phyloP scores from a whole-genome alignment of 352 stramenopile genomes.

The Phytophthora pisi region DNA sequence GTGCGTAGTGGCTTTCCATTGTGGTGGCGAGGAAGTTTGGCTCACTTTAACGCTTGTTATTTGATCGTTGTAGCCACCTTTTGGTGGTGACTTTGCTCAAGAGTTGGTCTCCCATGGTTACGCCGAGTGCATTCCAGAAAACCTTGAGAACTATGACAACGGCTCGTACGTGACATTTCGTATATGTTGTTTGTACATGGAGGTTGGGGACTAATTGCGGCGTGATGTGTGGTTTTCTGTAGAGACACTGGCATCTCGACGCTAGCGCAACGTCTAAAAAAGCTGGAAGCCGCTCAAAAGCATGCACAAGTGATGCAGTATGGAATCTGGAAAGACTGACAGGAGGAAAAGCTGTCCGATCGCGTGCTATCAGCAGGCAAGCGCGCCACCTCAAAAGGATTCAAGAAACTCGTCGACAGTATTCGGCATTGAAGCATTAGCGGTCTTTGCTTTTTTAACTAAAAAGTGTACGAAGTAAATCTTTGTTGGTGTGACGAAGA shows the following conservation, averaged over 20 bases:
- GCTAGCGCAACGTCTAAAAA: conserved; percentile 50
- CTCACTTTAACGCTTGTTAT: conserved; percentile 4
- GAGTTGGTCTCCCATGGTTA: conserved; percentile 64
- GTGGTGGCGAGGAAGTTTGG: neutral
- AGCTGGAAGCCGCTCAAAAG: conserved; percentile 61
- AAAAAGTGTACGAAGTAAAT: no score
- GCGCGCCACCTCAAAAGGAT: conserved; percentile 52
- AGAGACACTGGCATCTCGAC: conserved; percentile 30
- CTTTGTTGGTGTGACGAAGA: no score
- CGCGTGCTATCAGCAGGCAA: conserved; percentile 71
- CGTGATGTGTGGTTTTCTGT: neutral
- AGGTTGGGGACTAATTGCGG: neutral
- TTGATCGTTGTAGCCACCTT: conserved; percentile 38
- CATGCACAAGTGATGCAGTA: conserved; percentile 82
- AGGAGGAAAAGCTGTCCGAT: conserved; percentile 67
- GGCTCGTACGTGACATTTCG: conserved; percentile 40
- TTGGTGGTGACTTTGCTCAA: conserved; percentile 61
- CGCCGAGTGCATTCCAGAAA: conserved; percentile 69
- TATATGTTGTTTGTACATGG: neutral
- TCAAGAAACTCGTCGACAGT: conserved; percentile 51
- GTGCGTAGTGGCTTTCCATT: conserved; percentile 28
- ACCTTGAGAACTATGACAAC: conserved; percentile 64
- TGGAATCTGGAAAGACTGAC: conserved; percentile 80
- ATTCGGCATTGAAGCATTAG: conserved; percentile 31
- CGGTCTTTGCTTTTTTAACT: neutral